Conservation (phyloP, 2,329 filamentous ascomycete species). For the Fusarium euwallaceae region DNA sequence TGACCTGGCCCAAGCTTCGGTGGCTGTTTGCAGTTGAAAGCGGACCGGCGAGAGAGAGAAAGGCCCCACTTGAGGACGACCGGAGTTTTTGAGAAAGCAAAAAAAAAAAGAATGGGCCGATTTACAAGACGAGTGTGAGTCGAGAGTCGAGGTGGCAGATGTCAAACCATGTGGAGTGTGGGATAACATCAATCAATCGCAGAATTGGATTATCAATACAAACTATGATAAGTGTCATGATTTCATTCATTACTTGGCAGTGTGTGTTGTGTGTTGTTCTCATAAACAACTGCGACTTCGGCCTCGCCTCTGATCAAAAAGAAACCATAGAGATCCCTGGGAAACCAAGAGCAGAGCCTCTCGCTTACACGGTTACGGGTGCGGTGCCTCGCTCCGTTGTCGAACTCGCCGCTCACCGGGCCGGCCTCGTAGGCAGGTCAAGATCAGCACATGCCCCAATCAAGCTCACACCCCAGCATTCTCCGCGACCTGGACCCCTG, state of each 20-base stretch:
- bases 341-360: neutral
- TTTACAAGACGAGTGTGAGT: slow-evolving; percentile 22
- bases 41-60: neutral
- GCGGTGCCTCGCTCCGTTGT: neutral
- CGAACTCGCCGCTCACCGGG: slow-evolving; percentile 31
- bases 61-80: slow-evolving; percentile 18
- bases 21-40: slow-evolving; percentile 12
- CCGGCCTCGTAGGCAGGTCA: slow-evolving; percentile 17
- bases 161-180: neutral
- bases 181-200: neutral
- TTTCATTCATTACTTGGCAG: neutral
- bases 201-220: neutral
- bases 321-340: slow-evolving; percentile 5
- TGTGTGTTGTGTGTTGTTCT: neutral
- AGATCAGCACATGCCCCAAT: slow-evolving; percentile 29
- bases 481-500: slow-evolving; percentile 1
- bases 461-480: slow-evolving; percentile 13
- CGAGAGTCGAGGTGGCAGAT: slow-evolving; percentile 33
- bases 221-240: neutral
- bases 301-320: neutral
- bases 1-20: slow-evolving; percentile 20
- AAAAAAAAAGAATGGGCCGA: slow-evolving; percentile 19
- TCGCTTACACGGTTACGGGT: slow-evolving; percentile 8
- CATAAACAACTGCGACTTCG: slow-evolving; percentile 27
- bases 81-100: slow-evolving; percentile 9